phyloP scores from a whole-genome alignment of 148 eudicot genomes.

The Linanthus parryae region DNA sequence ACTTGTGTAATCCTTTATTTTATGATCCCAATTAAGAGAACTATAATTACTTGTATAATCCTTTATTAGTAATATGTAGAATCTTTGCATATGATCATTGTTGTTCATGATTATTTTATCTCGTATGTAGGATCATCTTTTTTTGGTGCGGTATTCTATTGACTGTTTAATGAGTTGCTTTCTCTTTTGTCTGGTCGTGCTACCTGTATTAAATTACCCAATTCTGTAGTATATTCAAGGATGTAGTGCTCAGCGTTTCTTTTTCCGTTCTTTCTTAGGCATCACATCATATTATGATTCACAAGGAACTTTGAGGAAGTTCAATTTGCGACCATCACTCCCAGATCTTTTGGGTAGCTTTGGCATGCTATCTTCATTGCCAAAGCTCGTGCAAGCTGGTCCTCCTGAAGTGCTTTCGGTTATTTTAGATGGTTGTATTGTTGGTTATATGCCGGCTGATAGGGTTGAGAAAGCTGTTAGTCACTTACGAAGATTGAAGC shows the following conservation, averaged over 20 bases:
- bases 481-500: slow-evolving; percentile 73
- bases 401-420: slow-evolving; percentile 88
- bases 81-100: too few relatives aligned
- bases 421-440: slow-evolving; percentile 82
- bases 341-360: slow-evolving; percentile 49
- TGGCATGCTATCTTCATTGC: slow-evolving; percentile 80
- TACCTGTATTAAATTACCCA: too few relatives aligned
- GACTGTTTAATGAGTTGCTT: too few relatives aligned
- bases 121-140: too few relatives aligned
- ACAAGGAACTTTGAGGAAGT: slow-evolving; percentile 52
- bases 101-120: too few relatives aligned
- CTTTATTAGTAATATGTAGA: too few relatives aligned
- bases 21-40: too few relatives aligned
- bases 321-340: slow-evolving; percentile 50
- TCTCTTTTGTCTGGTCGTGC: too few relatives aligned
- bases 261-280: slow-evolving; percentile 28
- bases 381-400: slow-evolving; percentile 69
- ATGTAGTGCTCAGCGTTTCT: not conserved
- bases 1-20: too few relatives aligned
- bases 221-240: too few relatives aligned
- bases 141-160: too few relatives aligned
- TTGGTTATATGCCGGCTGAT: slow-evolving; percentile 63
- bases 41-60: too few relatives aligned
- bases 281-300: slow-evolving; percentile 77
- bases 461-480: slow-evolving; percentile 52